Conservation (phyloP, 768 basidiomycete genomes). For the Leccinellum luteum region DNA sequence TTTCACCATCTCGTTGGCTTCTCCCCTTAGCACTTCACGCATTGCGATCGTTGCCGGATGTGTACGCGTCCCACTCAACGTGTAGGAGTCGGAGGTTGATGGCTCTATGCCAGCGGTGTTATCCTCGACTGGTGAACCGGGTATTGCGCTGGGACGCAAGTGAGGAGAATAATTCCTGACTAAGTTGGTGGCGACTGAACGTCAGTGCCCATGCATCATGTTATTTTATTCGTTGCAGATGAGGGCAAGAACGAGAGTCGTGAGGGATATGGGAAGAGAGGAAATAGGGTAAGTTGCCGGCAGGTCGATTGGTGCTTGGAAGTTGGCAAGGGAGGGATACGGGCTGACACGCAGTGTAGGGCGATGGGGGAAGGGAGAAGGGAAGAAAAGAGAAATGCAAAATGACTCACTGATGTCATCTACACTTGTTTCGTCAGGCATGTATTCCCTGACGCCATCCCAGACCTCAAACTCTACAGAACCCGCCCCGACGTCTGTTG, state of each 20-base stretch:
- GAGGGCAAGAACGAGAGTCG: constrained; percentile 34
- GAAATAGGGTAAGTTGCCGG: constrained; percentile 25
- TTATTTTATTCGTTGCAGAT: constrained; percentile 22
- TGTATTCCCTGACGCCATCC: constrained; percentile 68
- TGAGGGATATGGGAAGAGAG: constrained; percentile 19
- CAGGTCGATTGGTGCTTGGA: constrained; percentile 27
- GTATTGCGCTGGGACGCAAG: constrained; percentile 41
- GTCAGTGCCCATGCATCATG: constrained; percentile 57
- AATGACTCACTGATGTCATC: constrained; percentile 82
- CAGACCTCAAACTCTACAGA: constrained; percentile 67
- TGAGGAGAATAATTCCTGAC: constrained; percentile 91
- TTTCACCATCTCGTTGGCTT: constrained; percentile 76
- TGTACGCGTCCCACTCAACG: constrained; percentile 36
- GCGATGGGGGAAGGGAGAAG: constrained; percentile 22
- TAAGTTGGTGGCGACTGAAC: constrained; percentile 81
- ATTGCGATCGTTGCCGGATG: constrained; percentile 74
- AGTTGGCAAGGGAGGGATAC: constrained; percentile 22
- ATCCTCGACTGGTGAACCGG: constrained; percentile 7
- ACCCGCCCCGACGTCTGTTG: constrained; percentile 8
- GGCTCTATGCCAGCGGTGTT: constrained; percentile 5
- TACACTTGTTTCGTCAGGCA: constrained; percentile 66
- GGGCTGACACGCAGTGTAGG: constrained; percentile 17
- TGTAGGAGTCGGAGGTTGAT: constrained; percentile 41
- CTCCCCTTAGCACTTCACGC: constrained; percentile 54
- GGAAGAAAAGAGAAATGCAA: constrained; percentile 22